Base-by-base conservation (phyloP, 129 eudicot species). In the Cynara cardunculus region DNA sequence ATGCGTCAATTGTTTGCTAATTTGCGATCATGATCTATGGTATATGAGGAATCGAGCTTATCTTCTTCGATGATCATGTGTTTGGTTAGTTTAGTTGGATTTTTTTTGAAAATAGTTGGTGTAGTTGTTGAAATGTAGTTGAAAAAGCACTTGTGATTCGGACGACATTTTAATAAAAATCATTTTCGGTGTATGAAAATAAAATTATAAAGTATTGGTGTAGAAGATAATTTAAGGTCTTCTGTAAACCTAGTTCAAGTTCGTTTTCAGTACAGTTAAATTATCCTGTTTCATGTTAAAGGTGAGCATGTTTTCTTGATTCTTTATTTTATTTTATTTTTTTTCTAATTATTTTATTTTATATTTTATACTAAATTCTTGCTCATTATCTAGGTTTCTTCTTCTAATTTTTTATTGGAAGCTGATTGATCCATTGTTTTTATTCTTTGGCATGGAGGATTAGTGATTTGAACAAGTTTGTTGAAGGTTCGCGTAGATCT, bases 111-210 rank as follows among this genome's bases (percentile, higher is more conserved):
- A 44, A 27, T 35, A 53, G 77, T 76, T 82, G 81, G 81, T 71
- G 67, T 75, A 41, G 86, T 83, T 37, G 79, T 71, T 83, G 74
- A 26, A 83, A 62, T 77, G 82, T 31, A 77, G 86, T 41, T 77
- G 86, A 61, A 70, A 77, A 61, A 61, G 18, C 69, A 78, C 70
- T 77, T 62, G 31, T 77, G 86, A 71, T 59, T 77, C 71, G 21
- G 82, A 77, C 86, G 71, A 2, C 27, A 24, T 44, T 37, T 64
- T 61, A 69, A 34, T 32, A 24, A 74, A 65, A 62, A 67, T 5
- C 24, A 4, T 41, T 22, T 21, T 7, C 2, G 14, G 30, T 3
- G 9, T 24, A 76, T 21, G 26, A 25, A 44, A 46, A 73, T 1
- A 41, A 39, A 72, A 10, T 35, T 21, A 41, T 25, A 0, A 39